Evolutionary conservation across 495 filamentous ascomycete species (phyloP).

Genomic region (Letharia lupina): DNA sequence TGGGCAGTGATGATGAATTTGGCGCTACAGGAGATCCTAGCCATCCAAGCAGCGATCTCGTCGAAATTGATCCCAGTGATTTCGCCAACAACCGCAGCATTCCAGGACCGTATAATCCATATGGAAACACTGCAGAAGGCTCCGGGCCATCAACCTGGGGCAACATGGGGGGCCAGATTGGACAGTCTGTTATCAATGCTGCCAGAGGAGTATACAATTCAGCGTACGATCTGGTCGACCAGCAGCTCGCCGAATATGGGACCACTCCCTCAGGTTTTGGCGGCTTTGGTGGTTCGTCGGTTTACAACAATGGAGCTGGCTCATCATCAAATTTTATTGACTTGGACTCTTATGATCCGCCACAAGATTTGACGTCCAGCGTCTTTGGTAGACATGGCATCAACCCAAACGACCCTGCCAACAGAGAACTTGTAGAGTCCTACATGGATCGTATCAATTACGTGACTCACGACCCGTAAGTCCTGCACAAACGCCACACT

Average conservation of each 20-base stretch:
- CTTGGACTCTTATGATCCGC: conserved; percentile 6
- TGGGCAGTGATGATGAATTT: conserved; percentile 18
- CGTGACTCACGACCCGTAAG: conserved; percentile 39
- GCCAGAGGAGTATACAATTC: conserved; percentile 17
- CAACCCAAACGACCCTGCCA: conserved; percentile 20
- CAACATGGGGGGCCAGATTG: conserved; percentile 6
- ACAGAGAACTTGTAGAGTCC: conserved; percentile 20
- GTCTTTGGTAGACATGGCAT: conserved; percentile 16
- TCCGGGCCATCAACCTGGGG: conserved; percentile 5
- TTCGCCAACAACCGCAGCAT: conserved; percentile 6
- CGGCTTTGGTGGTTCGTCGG: conserved; percentile 15
- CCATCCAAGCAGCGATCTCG: conserved; percentile 12
- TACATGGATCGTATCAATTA: conserved; percentile 29
- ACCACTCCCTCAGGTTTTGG: conserved; percentile 9
- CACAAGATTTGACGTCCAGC: conserved; percentile 12
- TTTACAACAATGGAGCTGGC: conserved; percentile 10
- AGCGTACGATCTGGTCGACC: conserved; percentile 20
- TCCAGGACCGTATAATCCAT: background rate
- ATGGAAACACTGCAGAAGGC: conserved; percentile 3
- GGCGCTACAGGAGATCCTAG: background rate
- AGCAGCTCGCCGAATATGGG: conserved; percentile 17
- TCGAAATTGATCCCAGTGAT: conserved; percentile 13
- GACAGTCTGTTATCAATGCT: conserved; percentile 14
- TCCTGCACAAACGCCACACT: background rate
- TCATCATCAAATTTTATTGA: conserved; percentile 11